Evolutionary conservation across 169 alveolate genomes (phyloP), one percentile per base, ranked within the genome.

Genomic region (Plasmodium fragile): DNA sequence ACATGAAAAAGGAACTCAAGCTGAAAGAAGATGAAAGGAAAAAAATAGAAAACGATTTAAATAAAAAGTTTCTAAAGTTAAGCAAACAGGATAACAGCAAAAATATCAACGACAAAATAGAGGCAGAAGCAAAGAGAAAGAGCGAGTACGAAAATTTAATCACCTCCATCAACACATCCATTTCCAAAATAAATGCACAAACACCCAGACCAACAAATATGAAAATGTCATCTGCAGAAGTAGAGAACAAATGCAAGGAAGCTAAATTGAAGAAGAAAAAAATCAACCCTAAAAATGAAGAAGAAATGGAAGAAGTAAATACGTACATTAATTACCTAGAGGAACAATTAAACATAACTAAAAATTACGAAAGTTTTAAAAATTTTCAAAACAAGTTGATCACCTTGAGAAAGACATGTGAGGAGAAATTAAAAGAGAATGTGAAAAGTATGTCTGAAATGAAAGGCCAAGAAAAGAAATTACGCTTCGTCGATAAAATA

Each of bases 261-360:
- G 93, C 89, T 1, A 87, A 87, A 55, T 69, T 79, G 32, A 53
- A 87, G 43, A 87, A 87, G 28, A 87, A 87, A 30, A 87, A 87
- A 77, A 77, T 78, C 16, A 87, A 87, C 45, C 85, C 93, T 6
- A 87, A 87, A 30, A 78, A 70, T 75, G 53, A 39, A 39, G 93
- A 87, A 87, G 89, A 87, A 87, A 55, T 87, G 39, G 89, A 87
- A 87, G 93, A 87, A 87, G 89, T 79, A 18, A 59, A 87, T 52
- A 87, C 93, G 10, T 87, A 87, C 45, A 87, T 87, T 3, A 87
- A 75, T 18, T 87, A 77, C 45, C 70, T 87, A 78, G 93, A 87
- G 71, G 93, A 87, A 53, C 93, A 87, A 87, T 87, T 87, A 77
- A 53, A n/a, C 55, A 77, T 87, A 10, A 78, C 93, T 0, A 87